These are phyloP conservation scores for Collybia mongolica DNA, from an alignment of 768 basidiomycete species.

Conservation along the genomic window DNA sequence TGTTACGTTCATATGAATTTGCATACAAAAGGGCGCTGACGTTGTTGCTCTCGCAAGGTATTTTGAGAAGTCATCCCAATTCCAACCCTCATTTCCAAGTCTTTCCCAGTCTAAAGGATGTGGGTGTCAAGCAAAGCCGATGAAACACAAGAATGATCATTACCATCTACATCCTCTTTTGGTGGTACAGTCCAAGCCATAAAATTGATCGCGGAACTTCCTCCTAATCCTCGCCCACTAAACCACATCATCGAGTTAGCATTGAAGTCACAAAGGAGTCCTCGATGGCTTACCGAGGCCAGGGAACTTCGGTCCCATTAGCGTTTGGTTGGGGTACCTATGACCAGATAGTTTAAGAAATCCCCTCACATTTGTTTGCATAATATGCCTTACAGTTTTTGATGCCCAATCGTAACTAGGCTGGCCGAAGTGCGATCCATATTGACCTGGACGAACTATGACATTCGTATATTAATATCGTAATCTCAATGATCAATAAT, in stretches of 20 bases:
- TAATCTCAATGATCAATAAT: neutral
- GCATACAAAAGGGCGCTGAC: neutral
- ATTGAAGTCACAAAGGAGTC: neutral
- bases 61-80: constrained; percentile 39
- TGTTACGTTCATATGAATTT: neutral
- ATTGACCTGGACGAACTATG: neutral
- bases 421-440: neutral
- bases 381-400: neutral
- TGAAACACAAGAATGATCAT: constrained; percentile 5
- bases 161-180: constrained; percentile 22
- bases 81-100: constrained; percentile 53
- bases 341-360: neutral
- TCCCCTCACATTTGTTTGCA: neutral
- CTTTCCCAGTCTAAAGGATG: constrained; percentile 22
- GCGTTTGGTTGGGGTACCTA: neutral
- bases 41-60: constrained; percentile 16
- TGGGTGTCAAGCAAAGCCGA: too few relatives aligned
- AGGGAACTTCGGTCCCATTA: neutral
- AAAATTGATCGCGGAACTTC: constrained; percentile 43
- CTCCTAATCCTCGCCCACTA: constrained; percentile 23
- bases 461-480: neutral
- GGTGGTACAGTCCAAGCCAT: constrained; percentile 27
- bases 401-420: neutral
- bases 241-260: neutral
- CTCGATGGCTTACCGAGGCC: neutral